A percentile compares a stretch with the other conserved stretches of the same genome.
Conservation (phyloP, 2,329 filamentous ascomycete genomes). For the Ceratocystis eucalypticola region DNA sequence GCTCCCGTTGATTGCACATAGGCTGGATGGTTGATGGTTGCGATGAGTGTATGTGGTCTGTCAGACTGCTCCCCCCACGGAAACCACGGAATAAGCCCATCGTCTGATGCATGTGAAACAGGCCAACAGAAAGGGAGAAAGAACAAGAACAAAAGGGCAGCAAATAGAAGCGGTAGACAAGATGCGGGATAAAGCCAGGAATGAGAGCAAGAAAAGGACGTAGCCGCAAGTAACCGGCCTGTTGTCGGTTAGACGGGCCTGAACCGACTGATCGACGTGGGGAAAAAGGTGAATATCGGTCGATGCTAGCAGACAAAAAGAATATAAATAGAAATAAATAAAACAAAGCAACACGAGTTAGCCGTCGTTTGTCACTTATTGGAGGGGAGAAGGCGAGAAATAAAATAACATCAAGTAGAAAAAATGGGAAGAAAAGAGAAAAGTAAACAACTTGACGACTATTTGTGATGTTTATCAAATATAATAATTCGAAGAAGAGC, state of each 20-base stretch:
- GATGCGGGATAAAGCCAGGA: neutral
- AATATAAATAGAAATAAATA: constrained; percentile 4
- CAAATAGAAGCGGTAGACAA: neutral
- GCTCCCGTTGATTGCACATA: neutral
- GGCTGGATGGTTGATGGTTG: neutral
- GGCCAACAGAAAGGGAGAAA: neutral
- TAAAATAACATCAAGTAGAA: neutral
- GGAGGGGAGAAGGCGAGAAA: neutral
- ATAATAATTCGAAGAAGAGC: too few species aligned
- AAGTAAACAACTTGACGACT: too few species aligned
- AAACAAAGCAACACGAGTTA: neutral
- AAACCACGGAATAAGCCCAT: constrained; percentile 1
- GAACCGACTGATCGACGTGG: neutral
- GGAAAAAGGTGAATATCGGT: neutral
- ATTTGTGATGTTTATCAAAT: too few species aligned
- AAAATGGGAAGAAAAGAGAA: neutral
- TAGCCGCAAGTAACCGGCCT: too few species aligned
- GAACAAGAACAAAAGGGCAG: neutral
- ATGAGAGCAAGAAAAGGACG: neutral
- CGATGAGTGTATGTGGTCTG: neutral
- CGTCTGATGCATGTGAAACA: neutral
- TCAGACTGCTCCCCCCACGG: neutral
- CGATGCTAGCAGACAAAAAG: neutral
- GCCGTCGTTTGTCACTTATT: too few species aligned
- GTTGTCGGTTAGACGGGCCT: too few species aligned